phyloP scores from a whole-genome alignment of 257 asterid species.

The Mentha longifolia region DNA sequence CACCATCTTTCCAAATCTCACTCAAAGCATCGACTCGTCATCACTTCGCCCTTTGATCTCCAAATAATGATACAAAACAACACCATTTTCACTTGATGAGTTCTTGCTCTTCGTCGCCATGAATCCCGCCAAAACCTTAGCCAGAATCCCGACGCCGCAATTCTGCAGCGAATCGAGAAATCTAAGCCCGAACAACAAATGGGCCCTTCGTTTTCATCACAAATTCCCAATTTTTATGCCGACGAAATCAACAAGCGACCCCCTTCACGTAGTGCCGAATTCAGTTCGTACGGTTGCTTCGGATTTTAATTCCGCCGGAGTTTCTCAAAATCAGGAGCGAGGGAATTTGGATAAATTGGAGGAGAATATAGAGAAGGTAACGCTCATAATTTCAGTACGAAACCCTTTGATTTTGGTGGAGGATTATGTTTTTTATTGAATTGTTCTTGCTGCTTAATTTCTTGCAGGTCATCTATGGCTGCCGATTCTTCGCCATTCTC shows the following conservation, averaged over 20 bases:
- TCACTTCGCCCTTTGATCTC: neutral
- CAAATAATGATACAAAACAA: neutral
- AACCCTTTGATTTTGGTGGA: neutral
- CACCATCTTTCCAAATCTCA: neutral
- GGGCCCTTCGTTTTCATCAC: slow-evolving; percentile 39
- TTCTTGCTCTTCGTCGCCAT: slow-evolving; percentile 31
- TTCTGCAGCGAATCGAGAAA: slow-evolving; percentile 32
- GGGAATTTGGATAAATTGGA: slow-evolving; percentile 48
- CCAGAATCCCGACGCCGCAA: slow-evolving; percentile 41
- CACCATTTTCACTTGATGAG: neutral
- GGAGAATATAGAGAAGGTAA: slow-evolving; percentile 68
- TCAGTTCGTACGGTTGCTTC: slow-evolving; percentile 46
- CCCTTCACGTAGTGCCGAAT: slow-evolving; percentile 12
- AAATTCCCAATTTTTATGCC: slow-evolving; percentile 28
- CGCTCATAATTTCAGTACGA: neutral
- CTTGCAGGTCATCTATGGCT: slow-evolving; percentile 73
- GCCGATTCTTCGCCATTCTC: slow-evolving; percentile 86
- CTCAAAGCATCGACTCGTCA: neutral
- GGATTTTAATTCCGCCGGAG: slow-evolving; percentile 39
- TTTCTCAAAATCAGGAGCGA: slow-evolving; percentile 30
- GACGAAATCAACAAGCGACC: slow-evolving; percentile 15
- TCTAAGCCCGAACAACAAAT: slow-evolving; percentile 37
- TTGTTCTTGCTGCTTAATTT: neutral
- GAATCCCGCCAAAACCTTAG: slow-evolving; percentile 47
- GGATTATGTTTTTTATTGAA: neutral